These are phyloP conservation scores for Candida dajiaensis DNA, from an alignment of 805 yeast genomes.

Conservation along the genomic window DNA sequence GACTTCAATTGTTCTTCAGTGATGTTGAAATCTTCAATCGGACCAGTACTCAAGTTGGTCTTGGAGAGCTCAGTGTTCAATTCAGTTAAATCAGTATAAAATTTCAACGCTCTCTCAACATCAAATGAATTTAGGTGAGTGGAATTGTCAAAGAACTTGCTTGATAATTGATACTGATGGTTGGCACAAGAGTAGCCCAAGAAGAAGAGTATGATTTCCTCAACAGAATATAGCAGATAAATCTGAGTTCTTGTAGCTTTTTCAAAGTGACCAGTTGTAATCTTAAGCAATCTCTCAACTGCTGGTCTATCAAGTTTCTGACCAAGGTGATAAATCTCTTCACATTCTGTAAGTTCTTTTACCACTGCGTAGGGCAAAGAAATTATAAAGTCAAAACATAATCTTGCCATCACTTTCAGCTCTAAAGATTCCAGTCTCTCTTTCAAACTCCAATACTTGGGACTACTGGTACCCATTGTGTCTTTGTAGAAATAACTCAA, in stretches of 20 bases:
- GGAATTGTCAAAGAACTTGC: constrained; percentile 8
- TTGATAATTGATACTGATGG: constrained; percentile 7
- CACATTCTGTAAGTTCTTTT: background rate
- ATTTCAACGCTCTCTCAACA: background rate
- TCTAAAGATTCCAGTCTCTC: constrained; percentile 16
- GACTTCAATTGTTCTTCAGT: background rate
- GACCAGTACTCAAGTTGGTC: background rate
- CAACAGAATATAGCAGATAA: constrained; percentile 10
- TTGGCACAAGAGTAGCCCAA: constrained; percentile 5
- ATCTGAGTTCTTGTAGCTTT: constrained; percentile 10
- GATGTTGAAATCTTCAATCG: background rate
- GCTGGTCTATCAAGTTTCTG: background rate
- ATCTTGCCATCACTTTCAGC: constrained; percentile 16
- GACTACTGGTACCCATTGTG: background rate
- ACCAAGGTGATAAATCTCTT: background rate
- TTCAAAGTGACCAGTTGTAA: constrained; percentile 1
- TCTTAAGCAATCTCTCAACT: background rate
- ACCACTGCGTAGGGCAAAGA: constrained; percentile 10
- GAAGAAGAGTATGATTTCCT: constrained; percentile 6
- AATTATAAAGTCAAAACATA: constrained; percentile 21
- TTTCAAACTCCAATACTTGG: constrained; percentile 10
- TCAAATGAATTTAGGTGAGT: background rate
- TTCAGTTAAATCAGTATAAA: constrained; percentile 2
- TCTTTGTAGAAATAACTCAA: background rate
- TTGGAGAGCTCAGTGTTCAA: background rate